A percentile compares a stretch with the other conserved stretches of the same genome.
These are phyloP conservation scores for Cymbopogon flexuosus DNA, from an alignment of 202 grass and related monocot genomes.

Conservation along the genomic window DNA sequence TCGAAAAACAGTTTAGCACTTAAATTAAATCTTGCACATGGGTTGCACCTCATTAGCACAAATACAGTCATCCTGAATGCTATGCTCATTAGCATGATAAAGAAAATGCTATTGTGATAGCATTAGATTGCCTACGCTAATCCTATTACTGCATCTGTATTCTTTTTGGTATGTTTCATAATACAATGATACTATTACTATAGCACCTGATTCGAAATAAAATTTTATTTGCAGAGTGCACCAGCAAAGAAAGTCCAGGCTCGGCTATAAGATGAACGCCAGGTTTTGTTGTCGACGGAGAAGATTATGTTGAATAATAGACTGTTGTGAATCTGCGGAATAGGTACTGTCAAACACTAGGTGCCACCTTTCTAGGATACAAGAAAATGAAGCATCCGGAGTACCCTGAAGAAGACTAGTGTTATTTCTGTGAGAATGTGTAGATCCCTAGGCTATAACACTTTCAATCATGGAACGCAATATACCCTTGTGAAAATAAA, in stretches of 20 bases:
- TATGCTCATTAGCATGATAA: neutral
- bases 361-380: neutral
- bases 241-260: slow-evolving; percentile 48
- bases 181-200: neutral
- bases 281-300: neutral
- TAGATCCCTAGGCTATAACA: neutral
- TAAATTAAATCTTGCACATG: neutral
- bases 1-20: neutral
- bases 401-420: neutral
- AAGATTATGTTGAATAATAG: slow-evolving; percentile 3
- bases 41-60: neutral
- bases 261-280: slow-evolving; percentile 41
- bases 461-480: neutral
- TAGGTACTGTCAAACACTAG: slow-evolving; percentile 1
- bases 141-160: neutral
- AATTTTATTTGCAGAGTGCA: slow-evolving; percentile 57
- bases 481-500: neutral
- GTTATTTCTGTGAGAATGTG: neutral
- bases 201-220: slow-evolving; percentile 18
- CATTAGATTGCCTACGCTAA: neutral
- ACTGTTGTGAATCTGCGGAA: neutral
- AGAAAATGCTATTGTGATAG: neutral
- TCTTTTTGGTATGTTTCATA: neutral
- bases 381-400: neutral
- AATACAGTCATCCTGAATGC: neutral